Base-by-base conservation (phyloP, 2,329 filamentous ascomycete genomes). In the Lecanicillium sp. region DNA sequence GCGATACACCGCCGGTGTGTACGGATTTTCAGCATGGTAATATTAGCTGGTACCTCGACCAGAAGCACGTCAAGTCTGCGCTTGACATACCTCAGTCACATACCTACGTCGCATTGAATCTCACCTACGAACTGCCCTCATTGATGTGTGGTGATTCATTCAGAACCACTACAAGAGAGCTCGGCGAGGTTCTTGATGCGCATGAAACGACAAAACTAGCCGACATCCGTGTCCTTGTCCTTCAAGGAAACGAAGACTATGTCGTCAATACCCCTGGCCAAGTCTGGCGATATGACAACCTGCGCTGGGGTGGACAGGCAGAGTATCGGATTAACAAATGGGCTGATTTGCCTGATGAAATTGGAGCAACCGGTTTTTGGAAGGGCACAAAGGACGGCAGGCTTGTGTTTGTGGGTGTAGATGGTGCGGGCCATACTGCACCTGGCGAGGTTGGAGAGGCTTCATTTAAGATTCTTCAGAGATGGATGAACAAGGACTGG, bases 241-340 rank as follows among this genome's bases (percentile, higher is more conserved):
- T 49, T 19, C 43, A 49, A 9, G 44, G 46, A 14, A 45, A 50
- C 33, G 27, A 46, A 4, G 44, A 50, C 32, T 35, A 45, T 29
- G 42, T 44, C 22, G 44, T 39, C 29, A 50, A 46, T 25, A 50
- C 43, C 14, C 46, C 46, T 7, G 50, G 51, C 2, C 51, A 52
- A 22, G 31, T 49, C 45, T 39, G 59, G 18, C 65, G 60, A 58
- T 59, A 63, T 14, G 57, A 55, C 18, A 56, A 51, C 11, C 55
- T 68, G 51, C 43, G 50, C 2, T 68, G 64, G 64, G 60, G 60
- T 38, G 64, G 64, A 1, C 63, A 66, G 46, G 52, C 62, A 6
- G 58, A 57, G 5, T 67, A 66, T 48, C 54, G 53, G 2, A 51
- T 56, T 15, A 51, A 59, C 46, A 51, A 36, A n/a, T 44, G 42